These are phyloP conservation scores for Candida sp. DNA, from an alignment of 1,139 yeast species.

Conservation along the genomic window DNA sequence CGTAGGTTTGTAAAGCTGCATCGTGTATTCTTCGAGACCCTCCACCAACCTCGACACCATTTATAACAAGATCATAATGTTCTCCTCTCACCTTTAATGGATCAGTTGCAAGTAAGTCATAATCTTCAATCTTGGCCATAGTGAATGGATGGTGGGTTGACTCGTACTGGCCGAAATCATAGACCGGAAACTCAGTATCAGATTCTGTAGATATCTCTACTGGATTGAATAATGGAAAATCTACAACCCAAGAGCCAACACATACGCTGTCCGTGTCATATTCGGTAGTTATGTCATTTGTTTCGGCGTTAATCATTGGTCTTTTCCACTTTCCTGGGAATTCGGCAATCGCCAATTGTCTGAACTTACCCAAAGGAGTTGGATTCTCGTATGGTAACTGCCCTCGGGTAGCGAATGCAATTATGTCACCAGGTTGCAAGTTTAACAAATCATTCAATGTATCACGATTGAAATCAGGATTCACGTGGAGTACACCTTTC, in stretches of 20 bases:
- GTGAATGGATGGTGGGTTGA: constrained; percentile 98
- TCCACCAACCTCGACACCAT: constrained; percentile 97
- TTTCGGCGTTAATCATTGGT: constrained; percentile 17
- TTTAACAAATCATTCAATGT: constrained; percentile 30
- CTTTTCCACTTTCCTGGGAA: constrained; percentile 53
- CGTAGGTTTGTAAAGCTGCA: constrained; percentile 65
- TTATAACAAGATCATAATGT: constrained; percentile 90
- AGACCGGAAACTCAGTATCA: constrained; percentile 53
- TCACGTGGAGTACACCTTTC: constrained; percentile 18
- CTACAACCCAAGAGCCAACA: constrained; percentile 83
- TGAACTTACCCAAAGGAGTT: constrained; percentile 84
- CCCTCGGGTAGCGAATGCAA: constrained; percentile 75
- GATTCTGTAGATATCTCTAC: constrained; percentile 39
- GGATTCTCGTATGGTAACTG: constrained; percentile 80
- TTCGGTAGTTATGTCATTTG: constrained; percentile 12
- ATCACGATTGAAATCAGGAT: constrained; percentile 12
- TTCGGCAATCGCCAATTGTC: constrained; percentile 66
- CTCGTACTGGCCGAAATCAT: constrained; percentile 44
- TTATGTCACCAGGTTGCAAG: constrained; percentile 65
- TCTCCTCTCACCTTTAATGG: constrained; percentile 82
- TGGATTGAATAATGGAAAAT: constrained; percentile 90
- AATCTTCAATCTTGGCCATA: constrained; percentile 76
- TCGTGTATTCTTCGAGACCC: constrained; percentile 97
- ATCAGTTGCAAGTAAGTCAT: constrained; percentile 44
- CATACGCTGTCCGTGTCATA: constrained; percentile 29